Evolutionary conservation across 495 filamentous ascomycete species (phyloP), one percentile per base, ranked within the genome.

Genomic region (Opeltia flavorubescens): DNA sequence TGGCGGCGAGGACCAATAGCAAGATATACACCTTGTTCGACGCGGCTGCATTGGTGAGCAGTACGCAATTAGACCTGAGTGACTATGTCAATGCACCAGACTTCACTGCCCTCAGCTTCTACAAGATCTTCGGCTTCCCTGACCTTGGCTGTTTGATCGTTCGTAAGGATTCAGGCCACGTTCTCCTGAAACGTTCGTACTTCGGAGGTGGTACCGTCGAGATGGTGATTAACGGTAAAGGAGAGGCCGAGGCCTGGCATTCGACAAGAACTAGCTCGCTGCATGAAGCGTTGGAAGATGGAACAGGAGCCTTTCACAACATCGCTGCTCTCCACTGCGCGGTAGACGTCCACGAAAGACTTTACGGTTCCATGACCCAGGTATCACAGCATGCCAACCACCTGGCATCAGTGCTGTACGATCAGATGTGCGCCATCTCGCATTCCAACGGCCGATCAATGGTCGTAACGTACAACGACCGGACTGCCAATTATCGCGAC

Each of bases 221-320:
- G 39, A 75, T 84, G 69, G 70, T 88, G 23, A 50, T 53, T 9
- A 55, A 55, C 29, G 49, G 42, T 12, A 43, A 38, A 11, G 17
- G 13, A 7, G 44, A 38, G 25, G 24, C 20, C 27, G 25, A 45
- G 15, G 27, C 33, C 46, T 93, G 83, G 80, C 81, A 89, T 67
- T 79, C 76, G 1, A 72, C 75, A 43, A 91, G 89, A 56, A 64
- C 67, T 20, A 69, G 77, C 5, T 72, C 72, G n/a, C 67, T 89
- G 0, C 86, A 95, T 58, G 83, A 86, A 25, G 70, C 70, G 20
- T 69, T 96, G 5, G 89, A 96, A 59, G 88, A 96, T 64, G 89
- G 89, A 5, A 95, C 89, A 1, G 62, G 91, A 17, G 84, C 89
- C 9, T 78, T 93, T 46, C 89, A 96, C 57, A 93, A 62, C 54